Conservation (phyloP, 2,329 filamentous ascomycete species). For the Fusarium gaditjirri region DNA sequence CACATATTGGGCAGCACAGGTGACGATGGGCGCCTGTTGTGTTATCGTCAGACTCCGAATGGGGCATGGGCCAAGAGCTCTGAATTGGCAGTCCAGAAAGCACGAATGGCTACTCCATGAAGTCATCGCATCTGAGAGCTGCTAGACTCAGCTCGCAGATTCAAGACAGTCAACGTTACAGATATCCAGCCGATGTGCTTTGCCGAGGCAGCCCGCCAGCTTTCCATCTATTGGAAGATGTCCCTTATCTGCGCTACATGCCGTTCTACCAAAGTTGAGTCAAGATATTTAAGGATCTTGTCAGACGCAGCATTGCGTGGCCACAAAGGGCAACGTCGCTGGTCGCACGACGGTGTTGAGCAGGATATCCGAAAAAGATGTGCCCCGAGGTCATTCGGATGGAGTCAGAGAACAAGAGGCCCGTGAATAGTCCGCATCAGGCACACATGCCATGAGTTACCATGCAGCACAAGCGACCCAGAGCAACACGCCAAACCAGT, state of each 20-base stretch:
- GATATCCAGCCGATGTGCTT: not conserved
- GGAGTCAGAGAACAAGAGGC: not conserved
- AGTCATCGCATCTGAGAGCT: not conserved
- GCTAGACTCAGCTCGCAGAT: not conserved
- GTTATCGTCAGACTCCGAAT: slow-evolving; percentile 69
- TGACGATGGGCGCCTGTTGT: slow-evolving; percentile 75
- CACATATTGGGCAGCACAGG: slow-evolving; percentile 80
- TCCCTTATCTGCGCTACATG: not conserved
- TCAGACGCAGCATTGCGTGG: not conserved
- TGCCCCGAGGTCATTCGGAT: not conserved
- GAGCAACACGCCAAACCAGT: not conserved
- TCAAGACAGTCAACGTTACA: not conserved
- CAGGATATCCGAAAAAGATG: not conserved
- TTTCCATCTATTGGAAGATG: not conserved
- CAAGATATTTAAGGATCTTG: not conserved
- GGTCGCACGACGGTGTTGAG: not conserved
- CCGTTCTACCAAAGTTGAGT: not conserved
- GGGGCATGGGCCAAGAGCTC: slow-evolving; percentile 70
- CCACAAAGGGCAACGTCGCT: not conserved
- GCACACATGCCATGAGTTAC: not conserved
- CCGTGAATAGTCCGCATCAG: not conserved
- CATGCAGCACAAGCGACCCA: not conserved
- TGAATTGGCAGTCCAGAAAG: slow-evolving; percentile 68
- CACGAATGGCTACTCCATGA: slow-evolving; percentile 61
- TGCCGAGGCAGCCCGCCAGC: too few species aligned